Evolutionary conservation across 2,329 filamentous ascomycete genomes (phyloP).

Genomic region (Malbranchea cinnamomea): DNA sequence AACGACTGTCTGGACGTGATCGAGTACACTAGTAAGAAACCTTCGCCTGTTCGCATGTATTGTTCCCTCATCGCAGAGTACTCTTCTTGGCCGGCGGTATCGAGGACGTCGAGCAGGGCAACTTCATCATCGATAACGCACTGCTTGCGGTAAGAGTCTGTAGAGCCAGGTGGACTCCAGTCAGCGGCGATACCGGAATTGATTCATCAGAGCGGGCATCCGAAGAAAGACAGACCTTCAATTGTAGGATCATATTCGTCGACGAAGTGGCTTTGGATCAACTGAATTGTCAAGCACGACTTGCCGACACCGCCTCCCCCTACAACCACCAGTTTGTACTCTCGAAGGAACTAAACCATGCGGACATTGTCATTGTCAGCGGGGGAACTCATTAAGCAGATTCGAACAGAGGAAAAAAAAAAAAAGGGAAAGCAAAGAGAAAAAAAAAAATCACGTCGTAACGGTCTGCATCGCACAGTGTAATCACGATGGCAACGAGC

Average conservation of each 20-base stretch:
- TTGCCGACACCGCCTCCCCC: slow-evolving; percentile 98
- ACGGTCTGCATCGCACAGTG: no score
- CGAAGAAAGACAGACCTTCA: slow-evolving; percentile 47
- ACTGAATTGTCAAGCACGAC: slow-evolving; percentile 96
- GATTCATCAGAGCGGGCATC: slow-evolving; percentile 8
- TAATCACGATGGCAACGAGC: no score
- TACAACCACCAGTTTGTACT: slow-evolving; percentile 94
- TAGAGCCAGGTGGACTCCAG: background rate
- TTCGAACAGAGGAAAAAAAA: no score
- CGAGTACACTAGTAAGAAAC: slow-evolving; percentile 93
- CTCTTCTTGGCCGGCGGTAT: slow-evolving; percentile 96
- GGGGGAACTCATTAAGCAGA: no score
- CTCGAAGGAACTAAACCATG: slow-evolving; percentile 75
- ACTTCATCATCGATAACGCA: slow-evolving; percentile 98
- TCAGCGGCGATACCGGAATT: background rate
- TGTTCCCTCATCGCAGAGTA: slow-evolving; percentile 99
- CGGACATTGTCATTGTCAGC: no score
- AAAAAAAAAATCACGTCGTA: no score
- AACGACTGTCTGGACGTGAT: slow-evolving; percentile 96
- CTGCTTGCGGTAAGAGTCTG: slow-evolving; percentile 99
- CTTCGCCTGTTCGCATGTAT: slow-evolving; percentile 98
- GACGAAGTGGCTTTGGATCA: slow-evolving; percentile 92
- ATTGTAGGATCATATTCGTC: slow-evolving; percentile 99
- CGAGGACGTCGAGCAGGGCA: slow-evolving; percentile 90
- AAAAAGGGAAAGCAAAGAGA: no score